phyloP scores from a whole-genome alignment of 768 basidiomycete species.

The Paxillus ammoniavirescens region DNA sequence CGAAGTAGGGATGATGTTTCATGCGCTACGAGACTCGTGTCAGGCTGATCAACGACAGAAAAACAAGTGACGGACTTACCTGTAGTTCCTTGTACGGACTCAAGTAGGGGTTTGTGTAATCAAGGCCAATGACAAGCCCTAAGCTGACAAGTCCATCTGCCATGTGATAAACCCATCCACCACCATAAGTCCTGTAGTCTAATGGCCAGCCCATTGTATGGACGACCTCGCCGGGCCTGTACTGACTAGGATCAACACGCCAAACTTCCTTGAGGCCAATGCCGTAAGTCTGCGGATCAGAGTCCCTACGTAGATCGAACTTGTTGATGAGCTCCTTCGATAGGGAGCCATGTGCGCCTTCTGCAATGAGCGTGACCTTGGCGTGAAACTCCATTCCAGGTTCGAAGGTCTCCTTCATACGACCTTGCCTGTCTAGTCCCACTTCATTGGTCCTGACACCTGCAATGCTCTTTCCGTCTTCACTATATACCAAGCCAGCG shows the following conservation, averaged over 20 bases:
- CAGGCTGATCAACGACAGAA: neutral
- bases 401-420: constrained; percentile 85
- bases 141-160: constrained; percentile 85
- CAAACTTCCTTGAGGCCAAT: constrained; percentile 98
- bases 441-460: constrained; percentile 95
- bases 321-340: constrained; percentile 74
- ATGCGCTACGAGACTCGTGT: constrained; percentile 52
- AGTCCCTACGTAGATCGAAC: constrained; percentile 65
- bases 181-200: constrained; percentile 73
- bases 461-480: constrained; percentile 37
- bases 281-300: constrained; percentile 91
- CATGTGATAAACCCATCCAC: constrained; percentile 96
- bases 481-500: constrained; percentile 73
- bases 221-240: constrained; percentile 74
- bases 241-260: constrained; percentile 66
- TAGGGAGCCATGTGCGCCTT: constrained; percentile 92
- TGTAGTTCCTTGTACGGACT: constrained; percentile 93
- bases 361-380: constrained; percentile 88
- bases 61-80: constrained; percentile 41
- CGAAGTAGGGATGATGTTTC: constrained; percentile 96
- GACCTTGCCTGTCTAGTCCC: constrained; percentile 74
- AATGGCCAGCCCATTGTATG: constrained; percentile 97
- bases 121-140: constrained; percentile 90
- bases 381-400: constrained; percentile 96
- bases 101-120: constrained; percentile 92